Evolutionary conservation across 805 yeast genomes (phyloP).

Genomic region (Nakazawaea ambrosiae): DNA sequence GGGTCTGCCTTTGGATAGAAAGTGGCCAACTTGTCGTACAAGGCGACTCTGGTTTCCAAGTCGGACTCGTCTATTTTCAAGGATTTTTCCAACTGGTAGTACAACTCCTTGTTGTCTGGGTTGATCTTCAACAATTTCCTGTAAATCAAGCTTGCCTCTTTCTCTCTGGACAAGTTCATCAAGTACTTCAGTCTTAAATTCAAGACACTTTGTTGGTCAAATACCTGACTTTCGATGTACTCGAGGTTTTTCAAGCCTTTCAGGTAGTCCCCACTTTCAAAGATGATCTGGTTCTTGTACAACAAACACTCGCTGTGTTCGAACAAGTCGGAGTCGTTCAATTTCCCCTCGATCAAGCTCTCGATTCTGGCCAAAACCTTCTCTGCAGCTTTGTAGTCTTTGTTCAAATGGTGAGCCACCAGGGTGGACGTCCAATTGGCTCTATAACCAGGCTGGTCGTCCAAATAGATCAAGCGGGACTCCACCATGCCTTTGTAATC

Average conservation of each 20-base stretch:
- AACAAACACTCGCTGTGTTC: constrained; percentile 80
- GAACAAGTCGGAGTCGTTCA: constrained; percentile 56
- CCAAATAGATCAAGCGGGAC: constrained; percentile 64
- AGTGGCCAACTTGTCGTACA: constrained; percentile 57
- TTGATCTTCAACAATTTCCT: constrained; percentile 73
- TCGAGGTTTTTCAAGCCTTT: constrained; percentile 57
- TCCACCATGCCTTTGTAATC: constrained; percentile 57
- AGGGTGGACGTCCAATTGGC: constrained; percentile 90
- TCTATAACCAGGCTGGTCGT: constrained; percentile 71
- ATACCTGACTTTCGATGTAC: constrained; percentile 32
- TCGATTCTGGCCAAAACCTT: constrained; percentile 72
- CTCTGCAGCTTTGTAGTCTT: constrained; percentile 62
- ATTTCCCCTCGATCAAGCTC: constrained; percentile 59
- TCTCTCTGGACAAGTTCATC: constrained; percentile 43
- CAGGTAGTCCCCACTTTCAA: constrained; percentile 53
- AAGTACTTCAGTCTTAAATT: constrained; percentile 66
- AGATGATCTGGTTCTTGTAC: constrained; percentile 63
- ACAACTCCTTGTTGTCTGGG: constrained; percentile 71
- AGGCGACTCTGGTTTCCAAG: constrained; percentile 40
- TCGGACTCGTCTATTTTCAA: constrained; percentile 44
- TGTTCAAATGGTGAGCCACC: constrained; percentile 72
- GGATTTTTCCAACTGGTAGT: constrained; percentile 56
- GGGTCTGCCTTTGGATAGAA: constrained; percentile 85
- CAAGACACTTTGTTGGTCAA: constrained; percentile 52
- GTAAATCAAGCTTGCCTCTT: constrained; percentile 64